Base-by-base conservation (phyloP, 768 basidiomycete species). In the Leccinum obscurum region DNA sequence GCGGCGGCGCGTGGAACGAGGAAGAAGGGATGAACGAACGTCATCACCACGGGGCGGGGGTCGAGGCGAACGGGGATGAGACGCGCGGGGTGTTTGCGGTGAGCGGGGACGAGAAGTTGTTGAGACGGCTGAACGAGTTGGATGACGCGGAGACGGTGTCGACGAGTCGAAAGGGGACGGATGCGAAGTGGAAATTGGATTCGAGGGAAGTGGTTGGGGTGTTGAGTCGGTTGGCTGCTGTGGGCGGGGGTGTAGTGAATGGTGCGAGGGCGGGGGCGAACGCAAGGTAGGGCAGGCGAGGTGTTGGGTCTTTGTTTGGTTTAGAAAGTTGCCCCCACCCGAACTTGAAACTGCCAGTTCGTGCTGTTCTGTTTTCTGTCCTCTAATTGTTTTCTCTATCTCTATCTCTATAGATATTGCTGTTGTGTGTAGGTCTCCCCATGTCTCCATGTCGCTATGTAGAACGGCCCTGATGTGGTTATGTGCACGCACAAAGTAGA, bases 51-150 rank as follows among this genome's bases (percentile, higher is more conserved):
- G 48, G 48, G 13, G 48, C n/a, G 8, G 48, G 48, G 8, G 72
- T 72, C 41, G 74, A 57, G 51, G 64, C 66, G 35, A 71, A 73
- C 22, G 67, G 62, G n/a, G 76, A 73, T 41, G 84, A 84, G 30
- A 71, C 80, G 46, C 82, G 85, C 59, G 86, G 89, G 58, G 76
- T 90, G 57, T 72, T 91, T 48, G 87, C 84, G 10, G 70, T 91
- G 39, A 86, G 89, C 55, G 81, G 83, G 53, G 92, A 94, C 72
- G 90, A 93, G 79, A 89, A 88, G 75, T 66, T 93, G 64, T 72
- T 93, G 72, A 81, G 86, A 64, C 76, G 91, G 67, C 68, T 93
- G 76, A 90, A 89, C 66, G 89, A 91, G 67, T 74, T 93, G 60
- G 87, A 89, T 49, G 77, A 81, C 37, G 82, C 86, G 11, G 88